Evolutionary conservation across 768 basidiomycete species (phyloP), one percentile per base, ranked within the genome.

Genomic region (Leucocoprinus leucothites): DNA sequence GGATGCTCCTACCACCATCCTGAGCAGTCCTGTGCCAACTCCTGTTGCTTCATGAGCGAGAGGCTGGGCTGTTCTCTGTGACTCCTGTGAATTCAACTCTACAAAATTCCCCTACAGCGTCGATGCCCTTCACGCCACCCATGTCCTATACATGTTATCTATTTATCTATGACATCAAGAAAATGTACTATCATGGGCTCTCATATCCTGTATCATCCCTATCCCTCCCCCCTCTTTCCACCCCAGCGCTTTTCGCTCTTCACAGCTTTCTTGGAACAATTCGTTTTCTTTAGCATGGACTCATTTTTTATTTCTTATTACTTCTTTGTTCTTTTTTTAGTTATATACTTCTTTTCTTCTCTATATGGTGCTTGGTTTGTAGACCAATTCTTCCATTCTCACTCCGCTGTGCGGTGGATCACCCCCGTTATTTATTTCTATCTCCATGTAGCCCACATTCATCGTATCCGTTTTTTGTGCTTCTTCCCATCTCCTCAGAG

Each of bases 1-100:
- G 38, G 51, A 56, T n/a, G 36, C 47, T 31, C 55, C 56, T 36
- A 38, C 34, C 49, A 51, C 49, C 31, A 47, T 58, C 22, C 31
- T 63, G 44, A 53, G 58, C 42, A 57, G 58, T 48, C 57, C 64
- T 35, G 55, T 60, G 22, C 59, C 64, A 5, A 63, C 60, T 14
- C 53, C 60, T 22, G 60, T 64, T 25, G 57, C 57, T 22, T 63
- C 63, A 56, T 64, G 56, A 63, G 40, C 24, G 24, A 25, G 19
- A 26, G 25, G 26, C 35, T 41, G 18, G 11, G 46, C 28, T 28
- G 35, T 44, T 51, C 43, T n/a, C 22, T 42, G 38, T 48, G 41
- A 48, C 18, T 47, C 22, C 22, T 42, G 38, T 48, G 41, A 48
- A 18, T 38, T 35, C 57, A 45, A 40, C 28, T 42, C 9, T 25